Evolutionary conservation across 2,329 filamentous ascomycete genomes (phyloP).

Genomic region (Fusarium domesticum): DNA sequence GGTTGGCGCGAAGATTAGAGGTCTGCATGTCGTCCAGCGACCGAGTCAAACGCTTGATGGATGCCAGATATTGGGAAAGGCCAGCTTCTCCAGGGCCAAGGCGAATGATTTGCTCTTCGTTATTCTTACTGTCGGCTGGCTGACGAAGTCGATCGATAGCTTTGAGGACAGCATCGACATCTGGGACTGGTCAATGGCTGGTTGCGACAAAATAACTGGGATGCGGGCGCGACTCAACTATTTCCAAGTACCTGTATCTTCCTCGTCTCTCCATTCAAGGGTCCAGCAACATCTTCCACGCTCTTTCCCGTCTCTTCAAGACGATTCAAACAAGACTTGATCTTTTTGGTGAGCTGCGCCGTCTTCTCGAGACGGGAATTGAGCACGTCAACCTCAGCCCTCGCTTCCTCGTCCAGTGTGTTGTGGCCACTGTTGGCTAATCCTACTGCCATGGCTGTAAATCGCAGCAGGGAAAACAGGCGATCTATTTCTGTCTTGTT

Average conservation of each 20-base stretch:
- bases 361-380: conserved; percentile 84
- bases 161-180: conserved; percentile 80
- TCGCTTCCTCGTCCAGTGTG: conserved; percentile 62
- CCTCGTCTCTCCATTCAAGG: conserved; percentile 89
- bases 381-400: conserved; percentile 67
- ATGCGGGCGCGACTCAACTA: conserved; percentile 52
- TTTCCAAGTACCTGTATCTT: conserved; percentile 81
- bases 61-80: conserved; percentile 79
- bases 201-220: not conserved
- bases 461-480: not conserved
- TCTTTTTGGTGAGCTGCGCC: conserved; percentile 89
- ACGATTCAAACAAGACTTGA: conserved; percentile 79
- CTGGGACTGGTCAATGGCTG: conserved; percentile 39
- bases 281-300: conserved; percentile 87
- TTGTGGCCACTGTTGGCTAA: conserved; percentile 44
- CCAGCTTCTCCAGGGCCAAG: conserved; percentile 81
- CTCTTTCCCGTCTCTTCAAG: conserved; percentile 86
- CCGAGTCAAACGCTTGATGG: conserved; percentile 82
- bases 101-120: conserved; percentile 88
- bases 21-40: conserved; percentile 80
- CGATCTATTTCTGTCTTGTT: no score
- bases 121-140: conserved; percentile 87
- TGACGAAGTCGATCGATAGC: conserved; percentile 87
- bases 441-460: conserved; percentile 49
- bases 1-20: conserved; percentile 89